Base-by-base conservation (phyloP, 2,329 filamentous ascomycete species). In the Phaeosphaeriaceae sp. region DNA sequence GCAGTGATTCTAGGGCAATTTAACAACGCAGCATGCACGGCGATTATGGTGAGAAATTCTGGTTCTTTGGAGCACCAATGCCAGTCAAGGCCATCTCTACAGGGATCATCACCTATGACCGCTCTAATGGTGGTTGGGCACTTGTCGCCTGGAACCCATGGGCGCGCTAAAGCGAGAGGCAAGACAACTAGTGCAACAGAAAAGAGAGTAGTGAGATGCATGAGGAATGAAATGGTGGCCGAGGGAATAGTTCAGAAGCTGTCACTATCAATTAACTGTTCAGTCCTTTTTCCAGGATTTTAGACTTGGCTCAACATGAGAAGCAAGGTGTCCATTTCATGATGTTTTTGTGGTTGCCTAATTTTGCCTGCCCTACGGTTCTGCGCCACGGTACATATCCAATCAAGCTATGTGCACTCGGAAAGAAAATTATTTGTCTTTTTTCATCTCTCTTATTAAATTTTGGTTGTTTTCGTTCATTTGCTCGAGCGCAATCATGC, bases 1-100 rank as follows among this genome's bases (percentile, higher is more conserved):
- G 33, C 21, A 6, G 49, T 47, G 20, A 60, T 47, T 18, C 60
- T 56, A n/a, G 45, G 58, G 18, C 56, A 60, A 13, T 39, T 33
- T 4, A 43, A 7, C 1, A 60, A 42, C 2, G 51, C 51, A 8
- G 29, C 15, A 29, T 58, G 54, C 12, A 53, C 33, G 2, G 46
- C 20, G 11, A 35, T 30, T 46, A 57, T 53, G 11, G 40, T 51
- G 2, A 26, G 37, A 33, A 50, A 51, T 26, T 41, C 11, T 1
- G 46, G 32, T 7, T 34, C n/a, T 7, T 21, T 12, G 16, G 16
- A 8, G 23, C 48, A 48, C 3, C 4, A 7, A 8, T 44, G 8
- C 2, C 21, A 6, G 30, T 30, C n/a, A 16, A 7, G 9, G 4
- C 28, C 38, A 28, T 42, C 15, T 28, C 4, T 11, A 30, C 41